Conservation (phyloP, 176 grass and related monocot species). For the Ampelocalamus luodianensis region DNA sequence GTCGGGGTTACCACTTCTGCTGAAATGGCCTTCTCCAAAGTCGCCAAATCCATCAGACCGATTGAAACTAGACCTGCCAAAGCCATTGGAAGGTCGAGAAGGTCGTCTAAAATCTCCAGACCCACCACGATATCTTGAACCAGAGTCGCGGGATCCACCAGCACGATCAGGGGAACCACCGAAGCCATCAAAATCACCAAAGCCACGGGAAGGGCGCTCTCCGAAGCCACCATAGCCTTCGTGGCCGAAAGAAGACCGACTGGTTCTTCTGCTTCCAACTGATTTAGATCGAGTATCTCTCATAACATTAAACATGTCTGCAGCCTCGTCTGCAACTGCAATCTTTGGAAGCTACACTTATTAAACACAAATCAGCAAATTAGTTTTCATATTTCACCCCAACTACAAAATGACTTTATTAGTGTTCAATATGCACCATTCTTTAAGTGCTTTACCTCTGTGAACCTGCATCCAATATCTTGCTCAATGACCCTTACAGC, state of each 20-base stretch:
- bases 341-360: slow-evolving; percentile 74
- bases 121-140: slow-evolving; percentile 36
- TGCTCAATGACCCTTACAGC: slow-evolving; percentile 79
- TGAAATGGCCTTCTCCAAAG: slow-evolving; percentile 35
- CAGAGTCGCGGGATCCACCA: slow-evolving; percentile 39
- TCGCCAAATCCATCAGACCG: slow-evolving; percentile 41
- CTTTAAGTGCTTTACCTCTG: slow-evolving; percentile 55
- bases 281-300: slow-evolving; percentile 55
- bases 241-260: slow-evolving; percentile 53
- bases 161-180: slow-evolving; percentile 35
- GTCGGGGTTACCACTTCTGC: slow-evolving; percentile 23
- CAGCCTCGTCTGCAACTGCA: slow-evolving; percentile 50
- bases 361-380: slow-evolving; percentile 26
- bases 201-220: slow-evolving; percentile 45
- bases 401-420: background rate
- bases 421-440: slow-evolving; percentile 26
- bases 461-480: slow-evolving; percentile 87
- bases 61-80: slow-evolving; percentile 34
- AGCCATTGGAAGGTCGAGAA: slow-evolving; percentile 33
- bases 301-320: slow-evolving; percentile 70
- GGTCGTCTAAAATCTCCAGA: slow-evolving; percentile 36
- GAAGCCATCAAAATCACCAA: slow-evolving; percentile 45
- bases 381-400: slow-evolving; percentile 5
- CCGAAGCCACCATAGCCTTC: slow-evolving; percentile 50
- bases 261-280: slow-evolving; percentile 46